These are phyloP conservation scores for Vigna reflexopilosa DNA, from an alignment of 306 rosid genomes.

Conservation along the genomic window DNA sequence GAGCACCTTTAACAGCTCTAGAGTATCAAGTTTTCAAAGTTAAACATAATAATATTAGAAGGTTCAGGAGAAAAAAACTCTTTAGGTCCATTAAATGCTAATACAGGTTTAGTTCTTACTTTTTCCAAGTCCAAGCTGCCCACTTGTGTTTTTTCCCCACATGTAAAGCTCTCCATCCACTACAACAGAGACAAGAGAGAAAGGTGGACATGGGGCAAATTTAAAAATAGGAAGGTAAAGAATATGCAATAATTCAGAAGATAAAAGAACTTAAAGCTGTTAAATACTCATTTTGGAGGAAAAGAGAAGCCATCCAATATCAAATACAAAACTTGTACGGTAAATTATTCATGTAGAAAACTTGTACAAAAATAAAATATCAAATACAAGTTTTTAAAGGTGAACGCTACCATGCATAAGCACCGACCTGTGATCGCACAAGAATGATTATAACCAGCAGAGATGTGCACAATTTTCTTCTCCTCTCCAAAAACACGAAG, in stretches of 20 bases:
- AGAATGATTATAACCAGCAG: conserved; percentile 92
- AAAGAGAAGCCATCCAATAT: neutral
- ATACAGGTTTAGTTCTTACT: conserved; percentile 59
- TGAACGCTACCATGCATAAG: conserved; percentile 8
- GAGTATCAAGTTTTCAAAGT: conserved; percentile 3
- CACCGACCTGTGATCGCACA: conserved; percentile 83
- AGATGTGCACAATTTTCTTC: conserved; percentile 70
- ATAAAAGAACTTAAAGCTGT: conserved; percentile 19
- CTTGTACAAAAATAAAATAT: neutral
- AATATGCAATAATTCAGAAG: conserved; percentile 22
- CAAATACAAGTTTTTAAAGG: conserved; percentile 2
- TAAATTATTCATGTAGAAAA: too few relatives aligned
- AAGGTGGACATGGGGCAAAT: neutral
- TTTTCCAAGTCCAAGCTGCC: conserved; percentile 98
- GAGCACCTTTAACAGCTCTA: conserved; percentile 30
- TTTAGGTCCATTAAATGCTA: conserved; percentile 28
- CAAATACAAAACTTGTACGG: too few relatives aligned
- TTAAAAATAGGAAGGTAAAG: conserved; percentile 30
- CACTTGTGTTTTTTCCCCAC: conserved; percentile 92
- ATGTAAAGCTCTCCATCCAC: conserved; percentile 89
- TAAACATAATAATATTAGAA: conserved; percentile 9
- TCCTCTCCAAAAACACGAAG: conserved; percentile 65
- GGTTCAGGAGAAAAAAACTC: neutral
- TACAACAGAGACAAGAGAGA: conserved; percentile 32
- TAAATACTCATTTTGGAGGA: neutral